Base-by-base conservation (phyloP, 139 green algal species). In the Chlorella sp. region DNA sequence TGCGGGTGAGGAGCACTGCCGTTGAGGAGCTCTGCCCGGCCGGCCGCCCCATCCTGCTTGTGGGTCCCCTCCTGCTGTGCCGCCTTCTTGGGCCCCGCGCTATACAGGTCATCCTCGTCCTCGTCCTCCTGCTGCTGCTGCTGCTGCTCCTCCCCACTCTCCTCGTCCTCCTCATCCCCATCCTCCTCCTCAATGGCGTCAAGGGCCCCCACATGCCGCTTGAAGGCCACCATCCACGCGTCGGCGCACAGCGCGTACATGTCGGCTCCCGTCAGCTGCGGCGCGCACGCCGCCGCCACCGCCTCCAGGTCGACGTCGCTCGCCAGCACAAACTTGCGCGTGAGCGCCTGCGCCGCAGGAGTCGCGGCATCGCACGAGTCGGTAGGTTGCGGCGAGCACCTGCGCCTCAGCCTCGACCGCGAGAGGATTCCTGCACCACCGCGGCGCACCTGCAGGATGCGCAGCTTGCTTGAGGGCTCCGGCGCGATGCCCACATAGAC, bases 211-310 rank as follows among this genome's bases (percentile, higher is more conserved):
- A 74, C 26, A 23, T 23, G 55, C 2, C 86, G 80, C 67, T 88
- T 87, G 31, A 95, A 74, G 3, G 85, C 88, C 5, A 59, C 26
- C 85, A 94, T 94, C 94, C 94, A 99, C 0, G 95, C 93, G 69
- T 97, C 95, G 34, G 91, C 87, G 71, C 83, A 93, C 31, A 98
- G 84, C 0, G 89, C 95, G 77, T 99, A 99, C 78, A 98, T 64
- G 82, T 99, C 94, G 0, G 94, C 94, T 2, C 94, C 94, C 0
- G 85, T 97, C 67, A 94, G 86, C 29, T 77, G 86, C 5, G 67
- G 26, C 0, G 87, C 82, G 62, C 86, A 93, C 30, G 69, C 62
- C 26, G 32, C 49, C 0, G 89, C 90, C 20, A 97, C 63, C 0
- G 29, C 61, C 1, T 22, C 50, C 61, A 98, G 80, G 50, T 93